Evolutionary conservation across 2,329 filamentous ascomycete species (phyloP), one percentile per base, ranked within the genome.

Genomic region (Hymenoscyphus occultus): DNA sequence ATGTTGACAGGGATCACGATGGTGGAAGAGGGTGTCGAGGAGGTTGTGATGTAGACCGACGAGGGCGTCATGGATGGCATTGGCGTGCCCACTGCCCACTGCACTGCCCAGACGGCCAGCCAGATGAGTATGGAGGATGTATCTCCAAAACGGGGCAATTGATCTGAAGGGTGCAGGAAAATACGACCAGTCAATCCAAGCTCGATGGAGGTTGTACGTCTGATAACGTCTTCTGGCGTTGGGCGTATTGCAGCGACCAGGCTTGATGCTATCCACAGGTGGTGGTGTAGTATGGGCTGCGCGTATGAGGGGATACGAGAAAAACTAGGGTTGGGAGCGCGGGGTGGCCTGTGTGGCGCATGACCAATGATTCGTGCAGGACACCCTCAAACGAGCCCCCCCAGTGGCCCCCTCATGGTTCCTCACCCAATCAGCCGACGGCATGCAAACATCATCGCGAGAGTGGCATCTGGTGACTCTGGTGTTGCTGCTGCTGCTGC

Each of bases 391-490:
- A 58, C 40, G 48, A 58, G n/a, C 48, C 59, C 31, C 48, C 14
- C 28, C 28, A 28, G 28, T 28, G 28, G 28, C 28, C 28, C 28
- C 19, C 31, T 12, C 19, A 54, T 14, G 19, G 60, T 28, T 22
- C 22, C 39, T 54, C 59, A 60, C 39, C 69, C 69, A 73, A 73
- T 73, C 65, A 71, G 35, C 60, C 7, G 35, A 51, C 45, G n/a
- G 40, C 63, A 45, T 39, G 61, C 42, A 19, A 64, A 71, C 69
- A 73, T 65, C 71, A 65, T 60, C 71, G 71, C 67, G 70, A 59
- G 10, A 59, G 39, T 28, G 61, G 68, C 70, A 73, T 71, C 72
- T 73, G 73, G 68, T 74, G 73, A 74, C 72, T 71, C 63, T 61
- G 60, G 39, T 40, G 60, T 28, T 62, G 60, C 62, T 69, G 69